Conservation (phyloP, 495 filamentous ascomycete species). For the Lepraria neglecta region DNA sequence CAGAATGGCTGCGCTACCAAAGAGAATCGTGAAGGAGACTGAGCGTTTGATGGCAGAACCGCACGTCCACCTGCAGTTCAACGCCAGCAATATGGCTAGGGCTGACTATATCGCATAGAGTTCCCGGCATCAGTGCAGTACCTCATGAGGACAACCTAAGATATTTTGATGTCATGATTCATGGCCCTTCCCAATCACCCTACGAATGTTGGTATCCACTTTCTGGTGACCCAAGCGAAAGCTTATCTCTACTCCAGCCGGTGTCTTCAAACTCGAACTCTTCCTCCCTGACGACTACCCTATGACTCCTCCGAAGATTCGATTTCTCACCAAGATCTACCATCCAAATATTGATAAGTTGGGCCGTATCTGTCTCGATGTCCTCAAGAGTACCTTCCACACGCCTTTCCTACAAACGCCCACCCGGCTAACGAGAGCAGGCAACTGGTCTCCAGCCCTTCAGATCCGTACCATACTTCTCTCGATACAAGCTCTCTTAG, state of each 20-base stretch:
- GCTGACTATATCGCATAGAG: conserved; percentile 45
- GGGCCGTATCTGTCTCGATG: conserved; percentile 93
- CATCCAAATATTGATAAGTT: conserved; percentile 98
- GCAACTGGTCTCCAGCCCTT: conserved; percentile 97
- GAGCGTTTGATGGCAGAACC: conserved; percentile 95
- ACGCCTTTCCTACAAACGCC: conserved; percentile 18
- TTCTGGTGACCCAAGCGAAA: not conserved
- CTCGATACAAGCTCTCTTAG: conserved; percentile 93
- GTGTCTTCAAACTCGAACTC: conserved; percentile 93
- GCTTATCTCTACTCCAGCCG: conserved; percentile 51
- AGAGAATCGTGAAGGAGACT: conserved; percentile 97
- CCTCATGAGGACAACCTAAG: conserved; percentile 98
- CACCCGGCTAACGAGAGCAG: conserved; percentile 39
- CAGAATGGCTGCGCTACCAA: conserved; percentile 72
- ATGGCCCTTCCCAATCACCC: conserved; percentile 88
- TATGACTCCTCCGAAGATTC: conserved; percentile 97
- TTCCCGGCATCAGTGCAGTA: conserved; percentile 91
- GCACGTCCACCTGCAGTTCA: conserved; percentile 46
- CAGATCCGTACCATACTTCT: conserved; percentile 97
- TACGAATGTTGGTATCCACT: conserved; percentile 64
- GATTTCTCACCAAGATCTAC: conserved; percentile 98
- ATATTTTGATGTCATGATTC: conserved; percentile 96
- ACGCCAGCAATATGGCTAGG: conserved; percentile 14
- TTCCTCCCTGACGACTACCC: conserved; percentile 99
- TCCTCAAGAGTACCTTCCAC: conserved; percentile 74